These are phyloP conservation scores for Polyporus arcularius DNA, from an alignment of 768 basidiomycete genomes.

Conservation along the genomic window DNA sequence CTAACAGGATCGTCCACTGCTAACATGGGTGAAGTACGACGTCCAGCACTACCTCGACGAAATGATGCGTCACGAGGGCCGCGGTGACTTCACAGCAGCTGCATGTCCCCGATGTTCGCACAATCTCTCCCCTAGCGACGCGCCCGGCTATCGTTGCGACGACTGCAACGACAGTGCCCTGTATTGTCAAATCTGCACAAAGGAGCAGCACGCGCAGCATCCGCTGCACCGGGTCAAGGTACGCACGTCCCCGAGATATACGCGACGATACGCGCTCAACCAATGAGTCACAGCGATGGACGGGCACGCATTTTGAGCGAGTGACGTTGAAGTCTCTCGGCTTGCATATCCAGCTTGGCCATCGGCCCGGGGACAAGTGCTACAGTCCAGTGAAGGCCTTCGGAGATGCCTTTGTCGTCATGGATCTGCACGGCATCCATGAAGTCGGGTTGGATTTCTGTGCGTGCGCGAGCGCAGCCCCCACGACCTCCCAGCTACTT, in stretches of 20 bases:
- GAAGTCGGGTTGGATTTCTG: slow-evolving; percentile 26
- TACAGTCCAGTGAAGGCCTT: neutral
- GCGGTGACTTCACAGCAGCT: neutral
- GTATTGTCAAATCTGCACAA: neutral
- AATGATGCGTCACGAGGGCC: slow-evolving; percentile 6
- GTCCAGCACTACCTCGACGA: slow-evolving; percentile 2
- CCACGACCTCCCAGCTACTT: slow-evolving; percentile 29
- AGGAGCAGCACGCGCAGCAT: slow-evolving; percentile 1
- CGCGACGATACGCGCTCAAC: too few species aligned
- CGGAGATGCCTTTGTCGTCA: slow-evolving; percentile 18
- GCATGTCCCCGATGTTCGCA: neutral
- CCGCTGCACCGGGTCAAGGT: slow-evolving; percentile 26
- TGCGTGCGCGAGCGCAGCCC: slow-evolving; percentile 14
- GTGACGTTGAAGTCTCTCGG: slow-evolving; percentile 20
- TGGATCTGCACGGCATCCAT: slow-evolving; percentile 32
- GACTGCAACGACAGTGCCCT: neutral
- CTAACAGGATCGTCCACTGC: slow-evolving; percentile 2
- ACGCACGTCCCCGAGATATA: too few species aligned
- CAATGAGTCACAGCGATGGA: too few species aligned
- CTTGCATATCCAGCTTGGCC: slow-evolving; percentile 28
- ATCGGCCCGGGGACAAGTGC: slow-evolving; percentile 19
- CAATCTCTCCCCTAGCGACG: neutral
- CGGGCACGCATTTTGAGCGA: neutral
- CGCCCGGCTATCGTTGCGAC: neutral
- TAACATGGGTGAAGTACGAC: neutral